Conservation (phyloP, 2,329 filamentous ascomycete genomes). For the Rutstroemia sp. region DNA sequence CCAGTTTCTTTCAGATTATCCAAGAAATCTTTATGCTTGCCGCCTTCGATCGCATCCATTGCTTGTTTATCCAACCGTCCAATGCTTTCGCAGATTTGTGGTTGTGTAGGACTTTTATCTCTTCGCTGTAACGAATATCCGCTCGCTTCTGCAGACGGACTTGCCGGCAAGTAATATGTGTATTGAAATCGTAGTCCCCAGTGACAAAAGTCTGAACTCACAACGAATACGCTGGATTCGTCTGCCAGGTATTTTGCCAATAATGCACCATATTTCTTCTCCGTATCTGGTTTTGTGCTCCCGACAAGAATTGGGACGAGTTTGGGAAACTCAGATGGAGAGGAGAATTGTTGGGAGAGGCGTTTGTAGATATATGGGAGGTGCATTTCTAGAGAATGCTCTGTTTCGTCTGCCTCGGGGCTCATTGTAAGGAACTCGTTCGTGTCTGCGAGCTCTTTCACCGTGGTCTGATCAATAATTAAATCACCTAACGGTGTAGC, state of each 20-base stretch:
- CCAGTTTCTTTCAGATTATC: constrained; percentile 61
- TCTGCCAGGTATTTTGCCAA: constrained; percentile 73
- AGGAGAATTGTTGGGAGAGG: constrained; percentile 43
- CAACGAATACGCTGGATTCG: constrained; percentile 70
- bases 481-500: constrained; percentile 69
- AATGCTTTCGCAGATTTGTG: constrained; percentile 77
- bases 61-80: constrained; percentile 69
- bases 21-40: constrained; percentile 63
- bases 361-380: constrained; percentile 87
- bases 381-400: constrained; percentile 97
- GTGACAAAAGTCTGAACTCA: constrained; percentile 95
- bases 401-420: constrained; percentile 59
- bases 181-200: constrained; percentile 86
- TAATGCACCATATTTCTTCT: constrained; percentile 61
- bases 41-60: constrained; percentile 78
- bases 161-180: constrained; percentile 62
- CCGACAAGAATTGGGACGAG: constrained; percentile 85
- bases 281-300: constrained; percentile 56
- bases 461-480: constrained; percentile 51
- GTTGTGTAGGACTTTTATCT: constrained; percentile 33
- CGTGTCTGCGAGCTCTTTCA: constrained; percentile 43
- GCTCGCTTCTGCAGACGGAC: constrained; percentile 33
- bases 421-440: constrained; percentile 60
- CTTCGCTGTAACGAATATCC: constrained; percentile 26
- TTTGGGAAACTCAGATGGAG: constrained; percentile 49